Conservation (phyloP, 192 early-diverging fungal species). For the Coemansia sp. region DNA sequence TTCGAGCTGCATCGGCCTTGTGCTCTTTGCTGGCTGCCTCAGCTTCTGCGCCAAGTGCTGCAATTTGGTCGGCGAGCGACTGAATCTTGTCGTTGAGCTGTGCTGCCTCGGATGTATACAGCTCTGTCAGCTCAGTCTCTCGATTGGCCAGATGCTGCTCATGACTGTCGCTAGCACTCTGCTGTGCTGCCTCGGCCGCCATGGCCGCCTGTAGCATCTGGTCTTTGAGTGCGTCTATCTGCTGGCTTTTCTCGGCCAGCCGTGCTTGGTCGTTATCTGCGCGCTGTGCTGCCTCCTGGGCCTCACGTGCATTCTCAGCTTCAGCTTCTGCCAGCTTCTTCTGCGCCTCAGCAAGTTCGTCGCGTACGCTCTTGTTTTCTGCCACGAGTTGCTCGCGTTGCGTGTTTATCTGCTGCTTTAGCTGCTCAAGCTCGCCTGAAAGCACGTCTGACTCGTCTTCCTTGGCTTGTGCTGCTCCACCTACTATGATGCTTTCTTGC, state of each 20-base stretch:
- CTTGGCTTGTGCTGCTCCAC: conserved; percentile 2
- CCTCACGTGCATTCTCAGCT: neutral
- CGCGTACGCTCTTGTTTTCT: conserved; percentile 30
- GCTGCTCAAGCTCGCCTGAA: conserved; percentile 37
- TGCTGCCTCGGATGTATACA: neutral
- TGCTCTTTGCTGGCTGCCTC: neutral
- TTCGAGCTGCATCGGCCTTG: neutral
- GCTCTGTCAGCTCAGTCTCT: neutral
- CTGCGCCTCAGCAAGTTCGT: conserved; percentile 19
- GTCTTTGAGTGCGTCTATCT: conserved; percentile 4
- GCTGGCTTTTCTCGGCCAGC: conserved; percentile 3
- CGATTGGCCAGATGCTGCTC: conserved; percentile 9
- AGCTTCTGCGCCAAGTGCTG: neutral
- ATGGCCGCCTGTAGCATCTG: neutral
- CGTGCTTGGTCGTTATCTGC: conserved; percentile 8
- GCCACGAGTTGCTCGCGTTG: conserved; percentile 40
- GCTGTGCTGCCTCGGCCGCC: neutral
- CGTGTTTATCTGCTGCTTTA: conserved; percentile 36
- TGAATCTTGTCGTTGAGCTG: neutral
- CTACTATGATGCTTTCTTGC: neutral
- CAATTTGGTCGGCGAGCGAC: neutral
- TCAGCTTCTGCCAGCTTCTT: conserved; percentile 4
- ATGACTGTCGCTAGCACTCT: neutral
- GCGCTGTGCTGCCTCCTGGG: conserved; percentile 2
- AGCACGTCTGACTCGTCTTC: conserved; percentile 34